Evolutionary conservation across 176 grass and related monocot genomes (phyloP).

Genomic region (Oryza coarctata): DNA sequence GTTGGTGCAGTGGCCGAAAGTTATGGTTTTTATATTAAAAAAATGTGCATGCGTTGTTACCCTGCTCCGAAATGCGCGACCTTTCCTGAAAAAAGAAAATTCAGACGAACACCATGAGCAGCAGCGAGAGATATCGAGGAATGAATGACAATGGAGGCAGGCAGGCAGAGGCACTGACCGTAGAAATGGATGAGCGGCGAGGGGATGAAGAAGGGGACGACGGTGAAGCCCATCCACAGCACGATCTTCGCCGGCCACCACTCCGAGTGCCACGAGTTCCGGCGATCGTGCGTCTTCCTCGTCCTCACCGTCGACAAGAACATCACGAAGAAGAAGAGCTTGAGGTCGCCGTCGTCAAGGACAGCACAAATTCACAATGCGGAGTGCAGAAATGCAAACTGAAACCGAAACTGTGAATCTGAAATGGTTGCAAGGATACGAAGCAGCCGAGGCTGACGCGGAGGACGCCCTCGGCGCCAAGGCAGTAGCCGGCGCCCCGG

Average conservation of each 20-base stretch:
- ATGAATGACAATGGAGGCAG: background rate
- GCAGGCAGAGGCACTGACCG: slow-evolving; percentile 45
- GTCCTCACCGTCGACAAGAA: slow-evolving; percentile 74
- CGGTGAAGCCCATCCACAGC: slow-evolving; percentile 78
- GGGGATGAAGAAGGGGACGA: slow-evolving; percentile 73
- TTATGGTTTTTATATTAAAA: too few relatives aligned
- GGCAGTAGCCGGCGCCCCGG: slow-evolving; percentile 58
- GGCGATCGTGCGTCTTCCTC: slow-evolving; percentile 59
- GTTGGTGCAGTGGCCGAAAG: too few relatives aligned
- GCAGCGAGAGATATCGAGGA: background rate
- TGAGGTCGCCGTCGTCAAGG: slow-evolving; percentile 25
- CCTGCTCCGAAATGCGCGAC: slow-evolving; percentile 91
- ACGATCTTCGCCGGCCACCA: slow-evolving; percentile 91
- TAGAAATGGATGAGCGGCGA: slow-evolving; percentile 84
- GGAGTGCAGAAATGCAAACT: background rate
- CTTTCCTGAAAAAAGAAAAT: slow-evolving; percentile 55
- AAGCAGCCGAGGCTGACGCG: slow-evolving; percentile 94
- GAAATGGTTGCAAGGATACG: slow-evolving; percentile 56
- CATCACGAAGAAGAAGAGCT: slow-evolving; percentile 98
- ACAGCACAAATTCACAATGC: background rate
- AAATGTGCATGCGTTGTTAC: slow-evolving; percentile 35
- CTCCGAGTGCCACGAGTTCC: slow-evolving; percentile 94
- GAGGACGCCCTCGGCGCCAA: slow-evolving; percentile 87
- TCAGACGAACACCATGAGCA: background rate
- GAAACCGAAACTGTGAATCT: too few relatives aligned